A percentile compares a stretch with the other conserved stretches of the same genome.
Evolutionary conservation across 768 basidiomycete genomes (phyloP).

Genomic region (Boletus speciosus): DNA sequence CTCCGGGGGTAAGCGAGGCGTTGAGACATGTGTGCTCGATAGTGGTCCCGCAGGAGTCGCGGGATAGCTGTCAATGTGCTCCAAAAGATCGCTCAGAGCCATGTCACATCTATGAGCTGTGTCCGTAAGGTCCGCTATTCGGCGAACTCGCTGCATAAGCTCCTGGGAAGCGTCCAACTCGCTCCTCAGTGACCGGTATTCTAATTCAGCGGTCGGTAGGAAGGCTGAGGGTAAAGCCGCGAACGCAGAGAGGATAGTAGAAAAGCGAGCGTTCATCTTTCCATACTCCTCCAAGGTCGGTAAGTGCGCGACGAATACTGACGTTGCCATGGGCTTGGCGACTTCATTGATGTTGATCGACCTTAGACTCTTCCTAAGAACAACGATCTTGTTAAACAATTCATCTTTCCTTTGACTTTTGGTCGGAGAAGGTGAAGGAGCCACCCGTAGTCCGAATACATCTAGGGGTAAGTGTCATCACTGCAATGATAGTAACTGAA

Average conservation of each 20-base stretch:
- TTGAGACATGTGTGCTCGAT: conserved; percentile 47
- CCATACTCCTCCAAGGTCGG: conserved; percentile 49
- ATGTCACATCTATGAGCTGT: conserved; percentile 58
- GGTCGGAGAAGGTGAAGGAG: conserved; percentile 31
- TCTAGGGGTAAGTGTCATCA: conserved; percentile 37
- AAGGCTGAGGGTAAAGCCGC: conserved; percentile 45
- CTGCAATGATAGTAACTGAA: background rate
- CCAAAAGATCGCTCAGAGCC: conserved; percentile 79
- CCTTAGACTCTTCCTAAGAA: conserved; percentile 56
- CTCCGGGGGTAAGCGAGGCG: conserved; percentile 48
- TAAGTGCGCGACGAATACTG: conserved; percentile 39
- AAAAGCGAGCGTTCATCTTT: conserved; percentile 47
- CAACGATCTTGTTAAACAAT: conserved; percentile 48
- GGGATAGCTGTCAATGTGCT: conserved; percentile 84
- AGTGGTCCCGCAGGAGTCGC: conserved; percentile 49
- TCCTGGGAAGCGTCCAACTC: conserved; percentile 55
- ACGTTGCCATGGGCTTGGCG: conserved; percentile 39
- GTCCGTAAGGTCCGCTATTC: conserved; percentile 52
- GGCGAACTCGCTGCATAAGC: conserved; percentile 49
- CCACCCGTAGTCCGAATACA: conserved; percentile 50
- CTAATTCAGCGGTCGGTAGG: conserved; percentile 45
- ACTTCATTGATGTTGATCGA: conserved; percentile 57
- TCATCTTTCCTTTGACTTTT: conserved; percentile 41
- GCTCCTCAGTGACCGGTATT: conserved; percentile 55
- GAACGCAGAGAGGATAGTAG: conserved; percentile 43